Base-by-base conservation (phyloP, 2,329 filamentous ascomycete species). In the Aspergillus glaucus region DNA sequence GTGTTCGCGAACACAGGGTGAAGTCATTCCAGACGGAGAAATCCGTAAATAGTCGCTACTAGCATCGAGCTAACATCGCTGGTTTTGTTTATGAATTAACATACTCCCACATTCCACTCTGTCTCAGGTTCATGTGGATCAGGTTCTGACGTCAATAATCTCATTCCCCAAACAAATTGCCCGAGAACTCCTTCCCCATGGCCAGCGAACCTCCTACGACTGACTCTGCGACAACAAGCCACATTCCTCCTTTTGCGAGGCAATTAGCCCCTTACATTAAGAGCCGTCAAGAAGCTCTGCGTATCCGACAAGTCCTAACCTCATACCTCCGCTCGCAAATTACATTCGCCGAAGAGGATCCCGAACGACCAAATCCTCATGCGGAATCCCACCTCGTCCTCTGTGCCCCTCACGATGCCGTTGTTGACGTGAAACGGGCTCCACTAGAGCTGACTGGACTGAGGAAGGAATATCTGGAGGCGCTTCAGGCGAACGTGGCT, bases 401-500 rank as follows among this genome's bases (percentile, higher is more conserved):
- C 10, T 69, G 59, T 47, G 62, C 60, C n/a, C 64, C 67, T 5
- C 53, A 63, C 6, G 61, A 66, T 48, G 56, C 58, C 22, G 59
- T 64, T 10, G 48, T 55, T 21, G 59, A 60, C 22, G 66, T 72
- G 44, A 67, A 66, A 50, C 62, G 56, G 14, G 59, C 67, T 28
- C 64, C 68, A 17, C 41, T 65, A 32, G 72, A 75, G 28, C 49
- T 76, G 12, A 68, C 69, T 32, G 72, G 69, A 3, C 56, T 68
- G 44, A 67, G 75, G 45, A 68, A 65, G 44, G 61, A 70, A 51
- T 79, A 77, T 50, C 51, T 78, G 14, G 63, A 71, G 36, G 74
- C 73, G 3, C 55, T 78, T 3, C 67, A 72, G 43, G 69, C 68
- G 10, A 70, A 72, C 52, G 50, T 67, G 12, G 61, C 66, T 12